Percentiles rank a stretch among this genome's conserved stretches.
phyloP scores from a whole-genome alignment of 106 monocot genomes.

The Amphibolis antarctica region DNA sequence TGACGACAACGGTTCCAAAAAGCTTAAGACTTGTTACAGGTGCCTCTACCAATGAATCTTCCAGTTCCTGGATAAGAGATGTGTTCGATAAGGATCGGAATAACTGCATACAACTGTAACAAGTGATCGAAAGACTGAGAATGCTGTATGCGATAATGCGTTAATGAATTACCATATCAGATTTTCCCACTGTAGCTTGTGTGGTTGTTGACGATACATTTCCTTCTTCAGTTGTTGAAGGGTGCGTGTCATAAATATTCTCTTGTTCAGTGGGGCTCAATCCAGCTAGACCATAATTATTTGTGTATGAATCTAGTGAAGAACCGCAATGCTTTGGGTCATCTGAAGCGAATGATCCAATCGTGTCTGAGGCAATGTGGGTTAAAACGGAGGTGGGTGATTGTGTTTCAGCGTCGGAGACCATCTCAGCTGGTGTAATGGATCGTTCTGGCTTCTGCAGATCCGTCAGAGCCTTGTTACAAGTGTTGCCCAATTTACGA shows the following conservation, averaged over 20 bases:
- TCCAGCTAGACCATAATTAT: slow-evolving; percentile 8
- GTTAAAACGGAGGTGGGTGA: slow-evolving; percentile 71
- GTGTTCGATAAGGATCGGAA: no score
- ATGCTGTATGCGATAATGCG: no score
- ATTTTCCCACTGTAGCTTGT: slow-evolving; percentile 2
- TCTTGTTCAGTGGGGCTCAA: slow-evolving; percentile 20
- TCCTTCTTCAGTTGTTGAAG: slow-evolving; percentile 12
- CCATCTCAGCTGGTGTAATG: slow-evolving; percentile 5
- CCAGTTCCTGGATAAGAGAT: slow-evolving; percentile 3
- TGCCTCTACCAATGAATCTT: slow-evolving; percentile 15
- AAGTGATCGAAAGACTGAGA: no score
- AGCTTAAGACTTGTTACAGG: slow-evolving; percentile 44
- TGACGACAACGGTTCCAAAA: slow-evolving; percentile 48
- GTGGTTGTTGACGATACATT: slow-evolving; percentile 2
- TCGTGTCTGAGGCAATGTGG: slow-evolving; percentile 19
- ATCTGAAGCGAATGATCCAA: slow-evolving; percentile 23
- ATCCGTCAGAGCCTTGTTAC: slow-evolving; percentile 4
- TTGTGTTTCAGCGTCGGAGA: slow-evolving; percentile 33
- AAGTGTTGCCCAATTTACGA: slow-evolving; percentile 35
- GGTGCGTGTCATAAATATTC: slow-evolving; percentile 5
- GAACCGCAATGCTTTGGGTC: slow-evolving; percentile 18
- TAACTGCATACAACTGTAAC: no score
- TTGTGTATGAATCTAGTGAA: slow-evolving; percentile 29
- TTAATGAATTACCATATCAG: slow-evolving; percentile 20
- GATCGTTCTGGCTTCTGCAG: slow-evolving; percentile 15